A percentile compares a stretch with the other conserved stretches of the same genome.
Conservation (phyloP, 78 protist genomes). For the Isochrysis galbana region DNA sequence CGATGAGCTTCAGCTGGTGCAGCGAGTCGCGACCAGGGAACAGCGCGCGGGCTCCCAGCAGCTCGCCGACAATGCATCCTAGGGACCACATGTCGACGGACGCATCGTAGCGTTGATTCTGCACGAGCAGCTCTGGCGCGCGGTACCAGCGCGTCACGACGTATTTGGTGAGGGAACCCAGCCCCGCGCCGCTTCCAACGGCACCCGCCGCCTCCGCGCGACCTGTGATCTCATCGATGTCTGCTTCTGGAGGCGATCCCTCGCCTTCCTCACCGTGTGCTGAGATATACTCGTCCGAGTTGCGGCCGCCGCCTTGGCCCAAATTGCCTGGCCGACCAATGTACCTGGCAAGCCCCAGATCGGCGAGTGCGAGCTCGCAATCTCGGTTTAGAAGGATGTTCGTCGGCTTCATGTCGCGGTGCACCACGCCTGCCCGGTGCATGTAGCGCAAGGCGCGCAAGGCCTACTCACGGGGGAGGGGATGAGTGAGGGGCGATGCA, state of each 20-base stretch:
- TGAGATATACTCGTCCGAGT: too few species aligned
- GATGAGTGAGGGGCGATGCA: too few species aligned
- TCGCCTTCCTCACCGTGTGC: too few species aligned
- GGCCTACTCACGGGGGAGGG: too few species aligned
- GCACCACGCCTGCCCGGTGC: slow-evolving; percentile 46
- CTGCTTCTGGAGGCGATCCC: neutral
- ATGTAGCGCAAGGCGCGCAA: slow-evolving; percentile 39
- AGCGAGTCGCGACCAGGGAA: slow-evolving; percentile 36
- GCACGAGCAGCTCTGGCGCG: slow-evolving; percentile 55
- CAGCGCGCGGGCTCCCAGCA: slow-evolving; percentile 36
- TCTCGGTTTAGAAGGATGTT: slow-evolving; percentile 55
- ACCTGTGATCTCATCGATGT: too few species aligned
- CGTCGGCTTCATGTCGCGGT: slow-evolving; percentile 59
- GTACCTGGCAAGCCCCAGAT: slow-evolving; percentile 50
- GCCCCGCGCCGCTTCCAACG: neutral
- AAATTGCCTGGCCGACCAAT: neutral
- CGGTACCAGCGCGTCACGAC: slow-evolving; percentile 51
- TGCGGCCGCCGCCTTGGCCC: neutral
- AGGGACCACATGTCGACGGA: slow-evolving; percentile 51
- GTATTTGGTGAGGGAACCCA: slow-evolving; percentile 15
- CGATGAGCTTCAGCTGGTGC: neutral
- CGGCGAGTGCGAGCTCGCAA: slow-evolving; percentile 46
- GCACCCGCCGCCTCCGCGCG: too few species aligned
- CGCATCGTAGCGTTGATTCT: neutral
- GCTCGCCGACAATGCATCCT: slow-evolving; percentile 59